A percentile compares a stretch with the other conserved stretches of the same genome.
Conservation (phyloP, 345 rosid genomes). For the Gossypium herbaceum region DNA sequence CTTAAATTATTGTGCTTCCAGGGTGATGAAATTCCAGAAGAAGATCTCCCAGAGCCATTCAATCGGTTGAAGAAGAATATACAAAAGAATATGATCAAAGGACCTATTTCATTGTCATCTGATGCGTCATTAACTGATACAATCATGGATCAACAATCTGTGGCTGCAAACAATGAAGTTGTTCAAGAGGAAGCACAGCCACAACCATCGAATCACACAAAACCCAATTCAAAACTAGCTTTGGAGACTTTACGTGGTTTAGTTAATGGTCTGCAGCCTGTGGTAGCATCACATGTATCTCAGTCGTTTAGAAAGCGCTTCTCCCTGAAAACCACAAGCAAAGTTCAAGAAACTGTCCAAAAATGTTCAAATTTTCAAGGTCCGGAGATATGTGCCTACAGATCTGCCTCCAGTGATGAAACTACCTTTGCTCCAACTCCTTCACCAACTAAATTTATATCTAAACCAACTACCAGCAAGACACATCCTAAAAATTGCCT, state of each 20-base stretch:
- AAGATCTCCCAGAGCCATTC: constrained; percentile 67
- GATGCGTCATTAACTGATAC: constrained; percentile 6
- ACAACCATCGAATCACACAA: background rate
- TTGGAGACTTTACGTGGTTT: constrained; percentile 12
- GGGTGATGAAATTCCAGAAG: constrained; percentile 82
- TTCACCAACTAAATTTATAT: constrained; percentile 27
- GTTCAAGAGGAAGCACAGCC: background rate
- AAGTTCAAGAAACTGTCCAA: background rate
- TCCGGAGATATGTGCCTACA: constrained; percentile 7
- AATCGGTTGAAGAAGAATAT: constrained; percentile 26
- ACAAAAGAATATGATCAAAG: constrained; percentile 3
- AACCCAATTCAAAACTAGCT: background rate
- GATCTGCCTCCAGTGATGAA: constrained; percentile 22
- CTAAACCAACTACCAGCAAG: constrained; percentile 10
- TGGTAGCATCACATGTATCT: constrained; percentile 42
- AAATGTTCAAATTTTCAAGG: constrained; percentile 13
- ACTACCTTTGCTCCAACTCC: constrained; percentile 13
- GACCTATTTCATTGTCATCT: constrained; percentile 17
- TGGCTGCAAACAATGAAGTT: background rate
- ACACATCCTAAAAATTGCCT: constrained; percentile 5
- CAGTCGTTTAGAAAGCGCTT: constrained; percentile 39
- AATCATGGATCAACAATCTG: constrained; percentile 10
- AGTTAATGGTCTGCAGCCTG: constrained; percentile 25
- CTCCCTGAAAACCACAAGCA: constrained; percentile 26
- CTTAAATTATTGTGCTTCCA: constrained; percentile 24